These are phyloP conservation scores for Yamadazyma membranifaciens DNA, from an alignment of 1,139 yeast genomes.

Conservation along the genomic window DNA sequence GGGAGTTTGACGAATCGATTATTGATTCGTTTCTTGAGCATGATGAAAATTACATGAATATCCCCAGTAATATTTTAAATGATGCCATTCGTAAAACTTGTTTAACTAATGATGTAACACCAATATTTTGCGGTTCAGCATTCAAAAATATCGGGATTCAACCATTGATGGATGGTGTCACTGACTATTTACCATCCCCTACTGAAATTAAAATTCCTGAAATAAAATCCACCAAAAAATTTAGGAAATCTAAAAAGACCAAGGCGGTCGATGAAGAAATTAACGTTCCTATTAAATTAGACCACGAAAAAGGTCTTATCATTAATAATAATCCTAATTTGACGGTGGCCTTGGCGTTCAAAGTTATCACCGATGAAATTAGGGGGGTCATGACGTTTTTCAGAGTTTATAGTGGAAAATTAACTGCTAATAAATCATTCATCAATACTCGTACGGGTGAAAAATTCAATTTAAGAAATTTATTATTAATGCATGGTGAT, in stretches of 20 bases:
- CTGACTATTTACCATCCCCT: conserved; percentile 81
- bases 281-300: conserved; percentile 34
- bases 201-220: conserved; percentile 60
- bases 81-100: conserved; percentile 66
- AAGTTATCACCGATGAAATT: conserved; percentile 81
- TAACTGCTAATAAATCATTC: conserved; percentile 60
- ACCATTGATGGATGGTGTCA: conserved; percentile 83
- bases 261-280: conserved; percentile 17
- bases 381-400: conserved; percentile 85
- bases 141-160: conserved; percentile 93
- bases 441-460: conserved; percentile 70
- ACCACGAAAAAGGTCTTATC: conserved; percentile 46
- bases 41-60: conserved; percentile 66
- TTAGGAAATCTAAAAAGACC: conserved; percentile 12
- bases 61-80: conserved; percentile 51
- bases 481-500: conserved; percentile 88
- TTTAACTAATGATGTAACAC: conserved; percentile 56
- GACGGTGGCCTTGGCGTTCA: conserved; percentile 85
- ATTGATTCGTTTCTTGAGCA: conserved; percentile 74
- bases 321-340: conserved; percentile 56
- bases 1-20: conserved; percentile 76
- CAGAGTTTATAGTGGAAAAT: conserved; percentile 80
- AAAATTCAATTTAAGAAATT: conserved; percentile 61
- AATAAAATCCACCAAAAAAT: conserved; percentile 25
- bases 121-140: conserved; percentile 91